phyloP scores from a whole-genome alignment of 2,329 filamentous ascomycete genomes.

The Aspergillus tubingensis region DNA sequence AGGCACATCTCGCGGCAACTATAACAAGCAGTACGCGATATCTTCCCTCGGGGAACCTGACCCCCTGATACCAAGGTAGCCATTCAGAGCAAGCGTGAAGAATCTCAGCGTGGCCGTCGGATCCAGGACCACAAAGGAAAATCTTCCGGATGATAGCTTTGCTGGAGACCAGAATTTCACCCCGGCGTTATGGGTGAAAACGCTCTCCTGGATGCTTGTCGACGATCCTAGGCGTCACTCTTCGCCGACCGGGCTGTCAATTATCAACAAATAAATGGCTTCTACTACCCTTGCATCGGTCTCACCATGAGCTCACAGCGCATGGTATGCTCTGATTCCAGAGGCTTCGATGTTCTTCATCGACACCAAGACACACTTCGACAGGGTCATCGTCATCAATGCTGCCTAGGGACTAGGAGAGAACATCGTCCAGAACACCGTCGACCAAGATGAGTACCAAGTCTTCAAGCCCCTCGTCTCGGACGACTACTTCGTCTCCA shows the following conservation, averaged over 20 bases:
- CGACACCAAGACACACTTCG: constrained; percentile 41
- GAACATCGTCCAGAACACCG: constrained; percentile 42
- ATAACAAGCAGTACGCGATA: constrained; percentile 24
- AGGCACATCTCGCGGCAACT: constrained; percentile 32
- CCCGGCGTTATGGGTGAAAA: constrained; percentile 39
- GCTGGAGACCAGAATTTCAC: constrained; percentile 42
- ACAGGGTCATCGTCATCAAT: constrained; percentile 45
- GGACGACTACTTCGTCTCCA: constrained; percentile 29
- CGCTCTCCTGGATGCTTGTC: constrained; percentile 37
- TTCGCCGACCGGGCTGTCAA: constrained; percentile 43
- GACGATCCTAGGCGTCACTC: constrained; percentile 42
- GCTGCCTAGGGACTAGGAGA: constrained; percentile 43
- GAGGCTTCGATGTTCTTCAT: constrained; percentile 45
- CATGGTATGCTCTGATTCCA: constrained; percentile 37
- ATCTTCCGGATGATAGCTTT: constrained; percentile 44
- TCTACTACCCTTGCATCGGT: constrained; percentile 24
- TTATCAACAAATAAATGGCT: constrained; percentile 30
- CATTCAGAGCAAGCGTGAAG: constrained; percentile 15
- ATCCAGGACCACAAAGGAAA: constrained; percentile 44
- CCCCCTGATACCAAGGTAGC: constrained; percentile 29
- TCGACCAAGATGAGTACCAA: constrained; percentile 45
- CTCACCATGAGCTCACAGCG: constrained; percentile 28
- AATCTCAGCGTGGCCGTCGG: constrained; percentile 41
- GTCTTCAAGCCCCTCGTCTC: constrained; percentile 41
- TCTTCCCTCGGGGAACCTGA: constrained; percentile 38